A percentile compares a stretch with the other conserved stretches of the same genome.
Conservation (phyloP, 306 rosid genomes). For the Lathyrus tuberosus region DNA sequence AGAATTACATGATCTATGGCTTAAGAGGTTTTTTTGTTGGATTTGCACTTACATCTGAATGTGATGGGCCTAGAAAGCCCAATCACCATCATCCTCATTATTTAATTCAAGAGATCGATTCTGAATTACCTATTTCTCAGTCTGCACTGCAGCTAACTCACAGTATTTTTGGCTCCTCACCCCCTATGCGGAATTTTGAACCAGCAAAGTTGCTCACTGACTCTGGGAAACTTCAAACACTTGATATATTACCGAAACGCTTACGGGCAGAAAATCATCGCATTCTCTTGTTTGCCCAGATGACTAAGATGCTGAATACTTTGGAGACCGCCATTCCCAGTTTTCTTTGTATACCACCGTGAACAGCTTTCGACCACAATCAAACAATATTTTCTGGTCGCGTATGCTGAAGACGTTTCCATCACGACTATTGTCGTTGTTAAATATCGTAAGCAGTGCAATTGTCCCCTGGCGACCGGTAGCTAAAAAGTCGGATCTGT, state of each 20-base stretch:
- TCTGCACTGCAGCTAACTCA: constrained; percentile 89
- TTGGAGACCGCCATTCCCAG: too few species aligned
- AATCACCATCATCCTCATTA: constrained; percentile 53
- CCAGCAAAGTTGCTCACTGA: constrained; percentile 98
- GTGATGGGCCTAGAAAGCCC: constrained; percentile 88
- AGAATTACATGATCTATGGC: constrained; percentile 86
- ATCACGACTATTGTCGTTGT: too few species aligned
- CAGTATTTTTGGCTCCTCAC: constrained; percentile 88
- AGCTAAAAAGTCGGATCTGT: too few species aligned
- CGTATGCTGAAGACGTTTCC: too few species aligned
- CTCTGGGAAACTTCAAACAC: constrained; percentile 99
- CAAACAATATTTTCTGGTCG: too few species aligned
- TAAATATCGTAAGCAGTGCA: too few species aligned
- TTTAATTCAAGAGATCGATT: constrained; percentile 89
- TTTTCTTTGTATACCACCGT: too few species aligned
- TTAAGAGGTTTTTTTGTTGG: constrained; percentile 88
- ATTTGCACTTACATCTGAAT: constrained; percentile 90
- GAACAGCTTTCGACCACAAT: too few species aligned
- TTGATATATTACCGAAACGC: constrained; percentile 92
- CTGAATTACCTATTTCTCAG: constrained; percentile 68
- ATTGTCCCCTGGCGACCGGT: too few species aligned
- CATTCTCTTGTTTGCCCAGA: constrained; percentile 95
- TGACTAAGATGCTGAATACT: constrained; percentile 98
- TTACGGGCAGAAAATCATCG: constrained; percentile 94
- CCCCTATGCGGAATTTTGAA: constrained; percentile 93